Conservation (phyloP, 2,329 filamentous ascomycete genomes). For the Nemania abortiva region DNA sequence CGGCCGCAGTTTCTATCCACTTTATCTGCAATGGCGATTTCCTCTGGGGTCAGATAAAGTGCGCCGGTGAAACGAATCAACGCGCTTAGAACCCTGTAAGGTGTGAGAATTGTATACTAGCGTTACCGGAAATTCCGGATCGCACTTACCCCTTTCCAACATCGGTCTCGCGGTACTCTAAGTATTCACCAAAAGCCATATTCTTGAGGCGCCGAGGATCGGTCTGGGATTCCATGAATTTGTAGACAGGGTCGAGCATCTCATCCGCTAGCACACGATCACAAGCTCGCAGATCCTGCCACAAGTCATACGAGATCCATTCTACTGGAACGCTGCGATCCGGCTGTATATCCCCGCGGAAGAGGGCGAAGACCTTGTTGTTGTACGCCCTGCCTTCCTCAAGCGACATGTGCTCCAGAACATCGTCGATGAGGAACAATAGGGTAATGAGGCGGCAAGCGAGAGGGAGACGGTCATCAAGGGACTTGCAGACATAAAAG, state of each 20-base stretch:
- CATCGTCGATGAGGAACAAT: constrained; percentile 29
- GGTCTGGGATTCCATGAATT: constrained; percentile 56
- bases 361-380: constrained; percentile 36
- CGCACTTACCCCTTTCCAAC: constrained; percentile 52
- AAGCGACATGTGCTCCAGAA: constrained; percentile 15
- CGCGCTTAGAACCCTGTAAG: constrained; percentile 47
- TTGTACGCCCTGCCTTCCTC: constrained; percentile 3
- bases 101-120: neutral
- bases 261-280: constrained; percentile 52
- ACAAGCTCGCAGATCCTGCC: constrained; percentile 52
- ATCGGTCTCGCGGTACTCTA: constrained; percentile 53
- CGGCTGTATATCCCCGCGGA: constrained; percentile 49
- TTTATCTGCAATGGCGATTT: constrained; percentile 41
- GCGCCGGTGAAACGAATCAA: constrained; percentile 52
- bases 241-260: constrained; percentile 52
- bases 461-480: constrained; percentile 6
- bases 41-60: constrained; percentile 44
- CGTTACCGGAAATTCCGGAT: neutral
- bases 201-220: constrained; percentile 43
- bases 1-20: constrained; percentile 52
- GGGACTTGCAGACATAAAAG: constrained; percentile 1
- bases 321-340: constrained; percentile 51
- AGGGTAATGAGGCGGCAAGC: constrained; percentile 10
- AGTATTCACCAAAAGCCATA: constrained; percentile 49
- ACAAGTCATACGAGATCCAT: constrained; percentile 55